Evolutionary conservation across 1,139 yeast genomes (phyloP).

Genomic region (Blastobotrys ciferrii): DNA sequence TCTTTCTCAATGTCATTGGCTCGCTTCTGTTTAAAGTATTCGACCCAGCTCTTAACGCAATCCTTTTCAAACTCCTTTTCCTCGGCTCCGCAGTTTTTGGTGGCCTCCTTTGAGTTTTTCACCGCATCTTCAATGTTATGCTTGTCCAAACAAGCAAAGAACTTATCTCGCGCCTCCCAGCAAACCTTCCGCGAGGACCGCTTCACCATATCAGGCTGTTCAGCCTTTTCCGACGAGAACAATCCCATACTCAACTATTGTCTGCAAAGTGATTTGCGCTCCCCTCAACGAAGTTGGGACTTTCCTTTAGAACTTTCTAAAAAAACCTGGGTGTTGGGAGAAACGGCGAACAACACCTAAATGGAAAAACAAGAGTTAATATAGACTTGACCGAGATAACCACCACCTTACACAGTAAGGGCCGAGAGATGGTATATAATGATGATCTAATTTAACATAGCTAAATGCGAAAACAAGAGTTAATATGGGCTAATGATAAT

Average conservation of each 20-base stretch:
- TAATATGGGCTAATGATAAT: neutral
- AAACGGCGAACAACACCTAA: neutral
- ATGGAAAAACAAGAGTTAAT: neutral
- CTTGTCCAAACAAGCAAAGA: conserved; percentile 57
- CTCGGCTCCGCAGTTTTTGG: conserved; percentile 44
- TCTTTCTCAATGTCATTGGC: conserved; percentile 56
- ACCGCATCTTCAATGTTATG: conserved; percentile 48
- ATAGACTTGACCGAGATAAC: neutral
- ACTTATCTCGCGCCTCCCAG: conserved; percentile 66
- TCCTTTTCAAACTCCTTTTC: conserved; percentile 49
- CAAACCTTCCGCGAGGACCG: conserved; percentile 52
- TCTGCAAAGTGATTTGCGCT: neutral
- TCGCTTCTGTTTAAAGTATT: conserved; percentile 66
- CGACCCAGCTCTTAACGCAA: conserved; percentile 66
- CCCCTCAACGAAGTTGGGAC: no score
- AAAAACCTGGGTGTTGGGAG: no score
- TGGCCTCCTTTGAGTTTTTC: conserved; percentile 31
- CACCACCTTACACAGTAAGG: no score
- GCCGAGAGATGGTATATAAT: no score
- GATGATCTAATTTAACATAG: no score
- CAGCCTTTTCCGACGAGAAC: conserved; percentile 29
- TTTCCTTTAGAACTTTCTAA: no score
- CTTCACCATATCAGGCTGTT: conserved; percentile 47
- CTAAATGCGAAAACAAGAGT: neutral
- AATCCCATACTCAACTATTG: no score